Evolutionary conservation across 1,284 basidiomycete genomes (phyloP), one percentile per base, ranked within the genome.

Genomic region (Pseudozyma hubeiensis): DNA sequence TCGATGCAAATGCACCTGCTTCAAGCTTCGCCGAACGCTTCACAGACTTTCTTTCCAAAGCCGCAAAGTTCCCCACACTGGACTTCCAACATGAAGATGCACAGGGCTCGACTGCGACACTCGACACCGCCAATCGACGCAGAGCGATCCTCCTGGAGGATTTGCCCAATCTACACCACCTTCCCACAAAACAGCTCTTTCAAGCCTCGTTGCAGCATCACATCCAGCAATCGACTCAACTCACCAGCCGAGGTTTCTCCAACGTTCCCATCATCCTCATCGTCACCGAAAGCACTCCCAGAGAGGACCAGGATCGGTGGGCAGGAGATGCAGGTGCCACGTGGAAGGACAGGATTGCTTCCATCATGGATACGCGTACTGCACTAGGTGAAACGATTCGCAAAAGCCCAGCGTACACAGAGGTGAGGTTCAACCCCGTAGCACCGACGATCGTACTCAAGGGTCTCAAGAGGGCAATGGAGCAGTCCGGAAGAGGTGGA

Each of bases 371-470:
- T 70, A 85, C 92, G 10, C 87, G 93, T 57, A 88, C 87, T 62
- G 87, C 92, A 29, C 82, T 96, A 33, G 88, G 90, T 4, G 87
- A 88, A 31, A 87, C 87, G 5, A 84, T 93, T 2, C 79, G 92
- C 19, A 82, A 86, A 40, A 88, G 90, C 10, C 89, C 90, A 0
- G 90, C 88, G 66, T 90, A 92, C 50, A 89, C 89, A 10, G 89
- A 92, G 77, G 90, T 97, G 53, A 87, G 87, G 91, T 97, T 97
- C 86, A 93, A 97, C 67, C 91, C 94, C 0, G 90, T 99, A 45
- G 94, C 96, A 0, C 88, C 90, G 0, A 97, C 94, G 0, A 88
- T 94, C 61, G 88, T 97, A 84, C 88, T 88, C 39, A 91, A 91
- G 77, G 93, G 93, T 0, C 87, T 99, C 0, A 89, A 91, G 69